Percentiles rank a stretch among this genome's conserved stretches.
These are phyloP conservation scores for Acacia acuminata DNA, from an alignment of 306 rosid genomes.

Conservation along the genomic window DNA sequence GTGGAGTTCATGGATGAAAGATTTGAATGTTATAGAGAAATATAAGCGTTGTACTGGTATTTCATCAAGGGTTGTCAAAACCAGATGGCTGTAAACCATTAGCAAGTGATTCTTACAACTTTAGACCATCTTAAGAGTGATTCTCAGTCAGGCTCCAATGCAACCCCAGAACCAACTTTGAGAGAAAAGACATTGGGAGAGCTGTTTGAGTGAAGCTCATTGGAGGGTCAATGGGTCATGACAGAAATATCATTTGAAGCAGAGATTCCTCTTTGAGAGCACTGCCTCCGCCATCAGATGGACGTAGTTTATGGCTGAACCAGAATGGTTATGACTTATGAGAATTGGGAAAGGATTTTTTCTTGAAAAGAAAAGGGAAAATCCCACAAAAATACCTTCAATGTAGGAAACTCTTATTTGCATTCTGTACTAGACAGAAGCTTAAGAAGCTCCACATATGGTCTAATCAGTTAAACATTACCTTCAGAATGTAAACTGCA, in stretches of 20 bases:
- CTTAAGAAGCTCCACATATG: too few relatives aligned
- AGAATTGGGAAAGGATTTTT: too few relatives aligned
- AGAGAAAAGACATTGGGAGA: neutral
- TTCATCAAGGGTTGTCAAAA: conserved; percentile 33
- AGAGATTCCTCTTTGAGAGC: neutral
- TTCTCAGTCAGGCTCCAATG: neutral
- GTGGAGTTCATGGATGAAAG: conserved; percentile 48
- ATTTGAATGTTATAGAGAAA: conserved; percentile 9
- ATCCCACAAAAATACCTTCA: too few relatives aligned
- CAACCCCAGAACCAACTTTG: neutral
- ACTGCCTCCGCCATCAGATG: too few relatives aligned
- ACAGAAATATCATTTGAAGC: neutral
- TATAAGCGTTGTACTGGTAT: conserved; percentile 27
- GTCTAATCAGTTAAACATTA: too few relatives aligned
- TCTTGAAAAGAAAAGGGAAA: too few relatives aligned
- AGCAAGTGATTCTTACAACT: neutral
- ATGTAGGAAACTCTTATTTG: too few relatives aligned
- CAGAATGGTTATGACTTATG: too few relatives aligned
- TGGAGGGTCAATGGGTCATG: neutral
- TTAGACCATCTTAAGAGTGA: neutral
- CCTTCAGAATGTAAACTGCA: too few relatives aligned
- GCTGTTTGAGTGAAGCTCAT: neutral
- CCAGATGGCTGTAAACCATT: conserved; percentile 53
- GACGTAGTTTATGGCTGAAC: too few relatives aligned
- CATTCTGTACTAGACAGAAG: too few relatives aligned